phyloP scores from a whole-genome alignment of 352 stramenopile genomes.

The Phytophthora megakarya region DNA sequence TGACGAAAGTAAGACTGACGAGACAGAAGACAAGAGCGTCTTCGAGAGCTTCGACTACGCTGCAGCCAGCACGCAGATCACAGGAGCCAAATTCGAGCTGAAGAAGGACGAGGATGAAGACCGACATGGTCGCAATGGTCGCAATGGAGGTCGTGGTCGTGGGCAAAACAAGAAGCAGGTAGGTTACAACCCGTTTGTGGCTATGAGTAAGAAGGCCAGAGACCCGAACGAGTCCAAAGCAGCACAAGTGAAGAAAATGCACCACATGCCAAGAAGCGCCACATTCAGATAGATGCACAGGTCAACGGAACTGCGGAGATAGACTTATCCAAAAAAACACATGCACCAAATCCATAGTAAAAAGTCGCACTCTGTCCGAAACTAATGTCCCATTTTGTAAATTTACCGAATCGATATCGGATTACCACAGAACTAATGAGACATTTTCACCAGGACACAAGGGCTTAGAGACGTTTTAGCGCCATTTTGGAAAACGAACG shows the following conservation, averaged over 20 bases:
- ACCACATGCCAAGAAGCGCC: constrained; percentile 84
- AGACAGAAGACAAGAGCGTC: constrained; percentile 8
- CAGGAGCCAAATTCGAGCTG: constrained; percentile 55
- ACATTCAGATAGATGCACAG: constrained; percentile 70
- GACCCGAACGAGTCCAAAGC: constrained; percentile 33
- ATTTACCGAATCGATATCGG: too few species aligned
- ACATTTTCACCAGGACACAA: constrained; percentile 1
- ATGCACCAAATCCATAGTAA: constrained; percentile 13
- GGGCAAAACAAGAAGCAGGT: constrained; percentile 46
- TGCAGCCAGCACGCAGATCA: constrained; percentile 45
- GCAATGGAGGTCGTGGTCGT: constrained; percentile 20
- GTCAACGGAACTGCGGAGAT: constrained; percentile 11
- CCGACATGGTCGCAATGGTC: constrained; percentile 15
- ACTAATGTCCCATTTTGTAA: too few species aligned
- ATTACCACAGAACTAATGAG: too few species aligned
- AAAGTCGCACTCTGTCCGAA: too few species aligned
- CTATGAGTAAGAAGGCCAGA: constrained; percentile 39
- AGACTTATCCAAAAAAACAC: constrained; percentile 14
- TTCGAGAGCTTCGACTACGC: constrained; percentile 68
- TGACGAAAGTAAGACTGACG: constrained; percentile 6
- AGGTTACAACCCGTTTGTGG: constrained; percentile 83
- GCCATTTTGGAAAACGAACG: constrained; percentile 29
- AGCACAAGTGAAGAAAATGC: constrained; percentile 73
- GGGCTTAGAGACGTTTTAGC: constrained; percentile 10
- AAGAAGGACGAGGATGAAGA: constrained; percentile 38